Evolutionary conservation across 1,139 yeast genomes (phyloP), one percentile per base, ranked within the genome.

Genomic region (Sporopachydermia cereana): DNA sequence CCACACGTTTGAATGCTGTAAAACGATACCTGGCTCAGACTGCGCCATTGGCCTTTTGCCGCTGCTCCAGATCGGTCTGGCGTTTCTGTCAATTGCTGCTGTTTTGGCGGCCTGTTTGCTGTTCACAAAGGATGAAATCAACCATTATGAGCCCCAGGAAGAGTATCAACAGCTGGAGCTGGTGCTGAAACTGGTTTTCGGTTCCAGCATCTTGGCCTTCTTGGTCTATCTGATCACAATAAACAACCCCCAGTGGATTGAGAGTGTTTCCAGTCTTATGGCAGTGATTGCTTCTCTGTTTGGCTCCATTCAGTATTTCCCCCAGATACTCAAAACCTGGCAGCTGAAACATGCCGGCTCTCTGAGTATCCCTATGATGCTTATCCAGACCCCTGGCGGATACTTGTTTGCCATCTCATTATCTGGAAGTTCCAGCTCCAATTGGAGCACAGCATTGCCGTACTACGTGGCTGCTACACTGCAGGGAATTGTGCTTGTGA

Each of bases 361-460:
- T 0, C 68, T 86, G 31, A 83, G 94, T 0, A 69, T 84, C 21
- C 76, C 81, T 3, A 84, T 84, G 86, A 83, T 86, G 91, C 66
- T 79, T 46, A 73, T 86, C 51, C 96, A 86, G 59, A 84, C 94
- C 17, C 96, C 96, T 0, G 96, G 96, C 14, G 95, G 95, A 23
- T 81, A 75, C 53, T 50, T 84, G 2, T 85, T 91, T 79, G 75
- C 93, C 0, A 71, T 77, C 16, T 77, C 85, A 2, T 64, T 86
- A 46, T 81, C 77, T 47, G 63, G 75, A 48, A 76, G 89, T 43
- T 82, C 83, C 42, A 93, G 88, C 1, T 77, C 91, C 1, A 76
- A 77, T 50, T 85, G 95, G 95, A 82, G 93, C 53, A 77, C 89
- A 4, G 85, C 94, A 94, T 61, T 84, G 29, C 84, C 94, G 3